Base-by-base conservation (phyloP, 805 yeast genomes). In the Osmozyma mogii region DNA sequence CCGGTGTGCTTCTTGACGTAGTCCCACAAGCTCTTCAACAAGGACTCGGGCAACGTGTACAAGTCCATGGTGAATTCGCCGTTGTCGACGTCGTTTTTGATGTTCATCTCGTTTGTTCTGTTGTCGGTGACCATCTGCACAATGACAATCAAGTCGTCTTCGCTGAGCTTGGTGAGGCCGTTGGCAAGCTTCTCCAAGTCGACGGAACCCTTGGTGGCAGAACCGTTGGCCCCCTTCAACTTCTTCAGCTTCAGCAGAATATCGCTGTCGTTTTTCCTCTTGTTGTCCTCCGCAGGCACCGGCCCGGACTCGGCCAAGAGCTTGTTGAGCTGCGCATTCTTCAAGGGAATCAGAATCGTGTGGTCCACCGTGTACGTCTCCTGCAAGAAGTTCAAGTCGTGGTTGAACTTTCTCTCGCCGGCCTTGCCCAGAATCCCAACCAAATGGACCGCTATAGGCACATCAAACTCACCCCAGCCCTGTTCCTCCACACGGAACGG, bases 401-500 rank as follows among this genome's bases (percentile, higher is more conserved):
- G 97, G 46, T 72, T 75, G 33, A 92, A 56, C 50, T 83, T 83
- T 38, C 81, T 71, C 54, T 88, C 96, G 28, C 97, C 97, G 31
- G 79, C 82, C 50, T 81, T 83, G 36, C 94, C 97, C 14, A 54
- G 48, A 25, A 63, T 47, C 9, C 70, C 70, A 12, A 79, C 68
- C 25, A 83, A 61, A 37, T 81, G 81, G 24, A 88, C 64, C 19
- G 82, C 69, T 37, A 92, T 78, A 22, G 83, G 83, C 52, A 92
- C 70, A 50, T 88, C 96, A 49, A 89, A 89, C 43, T 89, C 97
- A 54, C 97, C 98, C 97, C 98, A 89, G 29, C 98, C 98, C 61
- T 84, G 79, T 55, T 89, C 98, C 48, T 76, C 83, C 34, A 89
- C 80, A 49, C 61, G 72, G 60, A 88, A 89, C 8, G 98, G 98